Base-by-base conservation (phyloP, 257 asterid species). In the Penstemon davidsonii region DNA sequence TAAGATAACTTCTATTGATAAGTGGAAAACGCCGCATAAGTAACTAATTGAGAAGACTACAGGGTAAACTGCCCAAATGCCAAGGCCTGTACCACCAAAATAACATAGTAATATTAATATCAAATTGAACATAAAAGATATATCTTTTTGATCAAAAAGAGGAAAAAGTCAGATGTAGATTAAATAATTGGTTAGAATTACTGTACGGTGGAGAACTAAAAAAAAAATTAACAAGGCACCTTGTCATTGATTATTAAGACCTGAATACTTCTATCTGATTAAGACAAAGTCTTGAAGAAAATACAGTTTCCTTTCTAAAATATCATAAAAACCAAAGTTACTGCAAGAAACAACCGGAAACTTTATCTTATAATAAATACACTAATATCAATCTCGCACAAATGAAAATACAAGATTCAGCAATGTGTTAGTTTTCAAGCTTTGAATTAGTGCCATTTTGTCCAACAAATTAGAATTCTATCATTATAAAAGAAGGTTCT, bases 41-140 rank as follows among this genome's bases (percentile, higher is more conserved):
- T 66, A 78, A 78, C 83, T 85, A 60, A 79, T 66, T 40, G 97
- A 85, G 84, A 88, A 83, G 64, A 85, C 10, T 40, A 81, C 66
- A 9, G 97, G 98, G 79, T 70, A 84, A 58, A 86, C 74, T 52
- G 94, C 97, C 98, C 98, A 93, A 66, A 90, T 45, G 65, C 95
- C 92, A 45, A 86, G 93, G 82, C 97, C 96, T 93, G 95, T 68
- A 76, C 73, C 70, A 71, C 46, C 68, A 78, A 36, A 69, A 64
- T 57, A 60, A 74, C 41, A 69, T n/a, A 45, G 38, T 59, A 57
- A 54, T 5, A 67, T 55, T 25, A 55, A 58, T 49, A 77, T 68
- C 69, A n/a, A 12, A 46, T 8, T 67, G 44, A 36, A 56, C 59
- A 74, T 36, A 75, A 33, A 50, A 54, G 8, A 60, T 38, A 69